Evolutionary conservation across 2,329 filamentous ascomycete genomes (phyloP).

Genomic region (Diaporthe sp.): DNA sequence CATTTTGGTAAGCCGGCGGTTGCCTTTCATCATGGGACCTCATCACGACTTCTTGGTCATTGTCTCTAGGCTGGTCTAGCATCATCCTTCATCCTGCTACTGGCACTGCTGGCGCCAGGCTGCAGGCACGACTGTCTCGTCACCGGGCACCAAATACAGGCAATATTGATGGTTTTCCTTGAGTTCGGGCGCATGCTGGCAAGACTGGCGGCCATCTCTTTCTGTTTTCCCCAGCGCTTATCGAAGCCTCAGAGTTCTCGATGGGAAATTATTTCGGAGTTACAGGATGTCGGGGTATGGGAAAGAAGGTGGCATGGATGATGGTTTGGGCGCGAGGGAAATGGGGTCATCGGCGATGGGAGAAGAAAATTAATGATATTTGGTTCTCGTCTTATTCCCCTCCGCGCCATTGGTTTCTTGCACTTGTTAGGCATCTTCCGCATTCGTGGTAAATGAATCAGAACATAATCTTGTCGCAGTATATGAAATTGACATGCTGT

Average conservation of each 20-base stretch:
- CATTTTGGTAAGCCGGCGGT: background rate
- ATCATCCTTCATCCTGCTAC: background rate
- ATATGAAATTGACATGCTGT: background rate
- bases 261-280: background rate
- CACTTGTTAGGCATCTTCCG: too few species aligned
- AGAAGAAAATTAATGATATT: constrained; percentile 14
- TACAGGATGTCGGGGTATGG: background rate
- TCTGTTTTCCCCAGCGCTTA: background rate
- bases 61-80: background rate
- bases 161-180: background rate
- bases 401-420: background rate
- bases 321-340: background rate
- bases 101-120: background rate
- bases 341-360: background rate
- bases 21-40: too few species aligned
- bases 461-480: background rate
- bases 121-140: background rate
- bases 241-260: background rate
- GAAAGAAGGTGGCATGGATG: background rate
- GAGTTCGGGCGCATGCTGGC: background rate
- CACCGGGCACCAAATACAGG: background rate
- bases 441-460: background rate
- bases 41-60: background rate
- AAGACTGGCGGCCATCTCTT: background rate
- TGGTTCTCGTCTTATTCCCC: background rate